These are phyloP conservation scores for Globisporangium spiculum DNA, from an alignment of 352 stramenopile genomes.

Conservation along the genomic window DNA sequence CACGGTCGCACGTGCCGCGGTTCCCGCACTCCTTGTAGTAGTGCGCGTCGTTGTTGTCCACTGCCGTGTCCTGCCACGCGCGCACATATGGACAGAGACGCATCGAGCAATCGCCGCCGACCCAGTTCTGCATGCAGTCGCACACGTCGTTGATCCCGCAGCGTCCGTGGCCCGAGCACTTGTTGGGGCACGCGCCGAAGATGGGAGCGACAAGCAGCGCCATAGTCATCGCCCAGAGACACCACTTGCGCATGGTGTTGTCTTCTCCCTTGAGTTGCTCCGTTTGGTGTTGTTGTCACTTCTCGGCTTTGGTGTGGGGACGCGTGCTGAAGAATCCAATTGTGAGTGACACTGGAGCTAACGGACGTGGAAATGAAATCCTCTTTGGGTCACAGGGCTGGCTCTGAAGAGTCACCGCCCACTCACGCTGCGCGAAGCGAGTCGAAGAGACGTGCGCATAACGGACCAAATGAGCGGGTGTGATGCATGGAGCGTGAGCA, in stretches of 20 bases:
- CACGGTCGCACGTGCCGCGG: constrained; percentile 70
- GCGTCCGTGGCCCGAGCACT: constrained; percentile 85
- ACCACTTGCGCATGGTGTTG: constrained; percentile 30
- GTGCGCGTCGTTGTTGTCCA: constrained; percentile 52
- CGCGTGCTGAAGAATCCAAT: constrained; percentile 14
- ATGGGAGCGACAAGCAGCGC: constrained; percentile 23
- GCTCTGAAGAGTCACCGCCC: constrained; percentile 5
- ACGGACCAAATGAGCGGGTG: neutral
- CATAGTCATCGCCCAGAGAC: constrained; percentile 28
- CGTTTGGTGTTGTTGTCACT: neutral
- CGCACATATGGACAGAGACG: constrained; percentile 40
- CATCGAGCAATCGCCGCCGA: constrained; percentile 38
- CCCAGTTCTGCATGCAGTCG: constrained; percentile 83
- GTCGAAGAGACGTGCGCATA: neutral
- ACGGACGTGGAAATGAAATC: neutral
- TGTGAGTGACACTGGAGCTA: constrained; percentile 11
- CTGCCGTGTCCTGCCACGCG: constrained; percentile 49
- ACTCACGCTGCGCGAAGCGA: neutral
- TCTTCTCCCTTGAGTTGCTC: neutral
- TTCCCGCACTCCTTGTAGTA: constrained; percentile 68
- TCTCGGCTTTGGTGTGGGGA: neutral
- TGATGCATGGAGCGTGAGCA: neutral
- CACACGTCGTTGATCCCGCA: constrained; percentile 79
- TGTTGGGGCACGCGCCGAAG: constrained; percentile 61
- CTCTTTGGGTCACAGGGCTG: neutral